Conservation (phyloP, 345 rosid genomes). For the Boechera stricta region DNA sequence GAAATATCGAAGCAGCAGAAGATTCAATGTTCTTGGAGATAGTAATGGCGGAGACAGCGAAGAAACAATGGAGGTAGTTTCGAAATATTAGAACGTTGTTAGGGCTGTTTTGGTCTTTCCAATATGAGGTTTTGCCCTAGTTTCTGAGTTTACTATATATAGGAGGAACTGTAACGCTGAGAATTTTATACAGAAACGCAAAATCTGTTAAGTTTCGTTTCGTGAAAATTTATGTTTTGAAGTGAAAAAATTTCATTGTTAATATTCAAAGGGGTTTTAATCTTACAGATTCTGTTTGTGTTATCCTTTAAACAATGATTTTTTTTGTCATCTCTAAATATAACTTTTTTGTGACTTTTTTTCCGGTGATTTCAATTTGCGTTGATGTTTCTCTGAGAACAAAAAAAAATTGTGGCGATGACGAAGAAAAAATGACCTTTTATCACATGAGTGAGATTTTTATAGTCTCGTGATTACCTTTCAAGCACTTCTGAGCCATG, state of each 20-base stretch:
- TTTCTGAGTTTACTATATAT: constrained; percentile 22
- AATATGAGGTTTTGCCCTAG: not conserved
- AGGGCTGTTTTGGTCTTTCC: constrained; percentile 7
- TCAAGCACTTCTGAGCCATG: constrained; percentile 48
- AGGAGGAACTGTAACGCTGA: not conserved
- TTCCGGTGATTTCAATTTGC: not conserved
- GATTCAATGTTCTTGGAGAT: not conserved
- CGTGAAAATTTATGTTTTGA: no score
- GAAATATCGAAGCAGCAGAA: not conserved
- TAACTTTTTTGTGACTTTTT: not conserved
- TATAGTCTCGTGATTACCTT: constrained; percentile 42
- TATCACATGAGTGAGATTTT: constrained; percentile 42
- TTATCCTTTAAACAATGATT: no score
- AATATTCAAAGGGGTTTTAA: no score
- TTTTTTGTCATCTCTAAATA: not conserved
- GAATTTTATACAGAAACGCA: not conserved
- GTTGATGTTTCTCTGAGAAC: not conserved
- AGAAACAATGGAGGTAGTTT: not conserved
- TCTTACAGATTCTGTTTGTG: no score
- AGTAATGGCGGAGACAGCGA: constrained; percentile 31
- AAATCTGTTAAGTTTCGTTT: not conserved
- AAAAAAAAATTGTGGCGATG: constrained; percentile 12
- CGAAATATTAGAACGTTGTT: not conserved
- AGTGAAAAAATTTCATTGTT: not conserved
- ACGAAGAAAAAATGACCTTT: constrained; percentile 46